Conservation (phyloP, 208 protist species). For the Leishmania major region DNA sequence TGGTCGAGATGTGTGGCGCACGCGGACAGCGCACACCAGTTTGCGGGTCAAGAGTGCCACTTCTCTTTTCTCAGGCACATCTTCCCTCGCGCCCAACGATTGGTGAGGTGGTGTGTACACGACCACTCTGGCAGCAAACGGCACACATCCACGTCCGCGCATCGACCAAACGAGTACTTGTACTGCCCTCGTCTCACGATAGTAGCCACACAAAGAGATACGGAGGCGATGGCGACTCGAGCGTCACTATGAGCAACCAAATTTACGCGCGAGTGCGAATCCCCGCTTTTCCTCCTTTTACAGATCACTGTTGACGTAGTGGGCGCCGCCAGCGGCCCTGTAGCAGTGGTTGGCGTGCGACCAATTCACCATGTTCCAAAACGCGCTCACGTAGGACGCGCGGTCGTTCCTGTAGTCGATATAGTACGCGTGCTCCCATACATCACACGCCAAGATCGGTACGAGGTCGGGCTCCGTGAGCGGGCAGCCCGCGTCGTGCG, state of each 20-base stretch:
- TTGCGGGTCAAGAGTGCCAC: background rate
- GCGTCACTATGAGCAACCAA: background rate
- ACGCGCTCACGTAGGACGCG: constrained; percentile 88
- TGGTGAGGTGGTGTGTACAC: background rate
- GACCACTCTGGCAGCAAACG: background rate
- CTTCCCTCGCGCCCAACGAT: background rate
- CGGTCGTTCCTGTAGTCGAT: constrained; percentile 95
- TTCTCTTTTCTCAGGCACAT: background rate
- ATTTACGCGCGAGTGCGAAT: background rate
- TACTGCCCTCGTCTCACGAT: background rate
- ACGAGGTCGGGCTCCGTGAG: constrained; percentile 63
- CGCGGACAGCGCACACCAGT: background rate
- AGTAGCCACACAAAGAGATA: background rate
- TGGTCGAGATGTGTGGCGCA: background rate
- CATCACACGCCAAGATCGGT: constrained; percentile 91
- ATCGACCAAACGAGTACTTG: background rate
- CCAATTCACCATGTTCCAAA: constrained; percentile 82
- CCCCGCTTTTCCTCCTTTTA: constrained; percentile 4
- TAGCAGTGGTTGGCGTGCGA: constrained; percentile 22
- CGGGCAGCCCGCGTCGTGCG: constrained; percentile 84
- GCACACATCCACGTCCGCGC: background rate
- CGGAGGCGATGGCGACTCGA: background rate
- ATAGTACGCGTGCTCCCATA: constrained; percentile 97
- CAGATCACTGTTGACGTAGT: constrained; percentile 26
- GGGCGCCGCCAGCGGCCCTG: constrained; percentile 10